A percentile compares a stretch with the other conserved stretches of the same genome.
Conservation (phyloP, 2,329 filamentous ascomycete genomes). For the Xylaria sp. region DNA sequence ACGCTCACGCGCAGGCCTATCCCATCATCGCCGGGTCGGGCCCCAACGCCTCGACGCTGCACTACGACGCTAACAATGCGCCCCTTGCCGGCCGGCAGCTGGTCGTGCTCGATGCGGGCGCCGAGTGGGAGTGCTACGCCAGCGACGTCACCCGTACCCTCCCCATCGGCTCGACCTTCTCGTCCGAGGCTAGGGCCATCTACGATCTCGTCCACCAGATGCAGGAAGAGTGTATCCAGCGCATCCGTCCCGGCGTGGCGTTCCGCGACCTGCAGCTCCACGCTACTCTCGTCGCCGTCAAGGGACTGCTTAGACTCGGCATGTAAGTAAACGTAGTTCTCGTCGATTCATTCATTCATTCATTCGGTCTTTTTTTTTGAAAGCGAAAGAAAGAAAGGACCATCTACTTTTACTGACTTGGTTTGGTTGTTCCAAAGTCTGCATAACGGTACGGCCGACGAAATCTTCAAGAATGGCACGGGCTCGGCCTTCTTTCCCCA, state of each 20-base stretch:
- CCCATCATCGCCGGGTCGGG: slow-evolving; percentile 88
- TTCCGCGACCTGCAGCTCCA: slow-evolving; percentile 79
- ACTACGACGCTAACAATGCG: slow-evolving; percentile 85
- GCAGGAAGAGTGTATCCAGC: slow-evolving; percentile 78
- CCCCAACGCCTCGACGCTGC: slow-evolving; percentile 82
- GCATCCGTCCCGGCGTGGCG: slow-evolving; percentile 73
- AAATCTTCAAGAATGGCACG: slow-evolving; percentile 64
- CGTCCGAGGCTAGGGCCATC: slow-evolving; percentile 74
- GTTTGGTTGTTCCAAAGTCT: slow-evolving; percentile 51
- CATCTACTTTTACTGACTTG: slow-evolving; percentile 5
- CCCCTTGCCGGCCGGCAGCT: slow-evolving; percentile 75
- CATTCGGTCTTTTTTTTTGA: too few species aligned
- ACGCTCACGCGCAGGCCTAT: slow-evolving; percentile 84
- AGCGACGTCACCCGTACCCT: slow-evolving; percentile 91
- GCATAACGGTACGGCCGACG: slow-evolving; percentile 65
- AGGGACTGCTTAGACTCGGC: slow-evolving; percentile 76
- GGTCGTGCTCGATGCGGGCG: slow-evolving; percentile 86
- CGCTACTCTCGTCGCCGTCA: slow-evolving; percentile 77
- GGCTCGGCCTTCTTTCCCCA: slow-evolving; percentile 73
- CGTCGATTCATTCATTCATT: background rate
- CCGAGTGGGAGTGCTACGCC: slow-evolving; percentile 86
- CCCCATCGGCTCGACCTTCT: slow-evolving; percentile 71
- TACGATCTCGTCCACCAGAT: slow-evolving; percentile 83
- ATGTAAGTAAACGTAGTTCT: slow-evolving; percentile 55
- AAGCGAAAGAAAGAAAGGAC: background rate